Base-by-base conservation (phyloP, 176 grass and related monocot genomes). In the Thalia dealbata region DNA sequence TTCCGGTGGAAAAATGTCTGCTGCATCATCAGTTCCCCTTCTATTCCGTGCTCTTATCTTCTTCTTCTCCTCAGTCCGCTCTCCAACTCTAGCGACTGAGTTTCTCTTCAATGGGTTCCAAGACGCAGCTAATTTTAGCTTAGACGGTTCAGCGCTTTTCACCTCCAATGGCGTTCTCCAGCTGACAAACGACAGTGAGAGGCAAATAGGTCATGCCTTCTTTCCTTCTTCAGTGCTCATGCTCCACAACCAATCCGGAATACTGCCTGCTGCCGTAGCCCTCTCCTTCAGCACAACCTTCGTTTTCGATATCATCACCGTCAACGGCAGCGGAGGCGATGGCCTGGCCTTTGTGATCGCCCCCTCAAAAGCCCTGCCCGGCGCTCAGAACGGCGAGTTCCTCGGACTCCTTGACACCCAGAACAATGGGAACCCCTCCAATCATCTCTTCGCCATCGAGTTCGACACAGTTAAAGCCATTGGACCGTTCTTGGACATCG, bases 391-490 rank as follows among this genome's bases (percentile, higher is more conserved):
- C 7, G 79, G 67, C 22, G 50, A 70, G 26, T 88, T 62, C 61
- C 82, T 88, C 14, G 86, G 75, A 54, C 75, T 82, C 19, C 55
- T 79, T 44, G 74, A 64, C 19, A 12, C 16, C 11, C 1, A 15
- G 26, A 84, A 61, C 8, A 67, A 59, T 4, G 82, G 82, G 30
- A 77, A 82, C 24, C 7, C 27, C 25, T 56, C 50, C 48, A 89
- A 89, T 74, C 71, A 82, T 27, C 42, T 88, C 22, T 63, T 88
- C 38, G 82, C 82, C 26, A 64, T 88, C 19, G 86, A 88, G 41
- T 84, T 88, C 70, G 81, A 84, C 75, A 86, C 84, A 6, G 52
- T 43, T 63, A 14, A 60, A 28, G 27, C 25, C 45, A 45, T 11
- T 14, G 52, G 24, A 28, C 22, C 28, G 7, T 59, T 59, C 15